Conservation (phyloP, 73 alveolate species). For the Paramecium biaurelia region DNA sequence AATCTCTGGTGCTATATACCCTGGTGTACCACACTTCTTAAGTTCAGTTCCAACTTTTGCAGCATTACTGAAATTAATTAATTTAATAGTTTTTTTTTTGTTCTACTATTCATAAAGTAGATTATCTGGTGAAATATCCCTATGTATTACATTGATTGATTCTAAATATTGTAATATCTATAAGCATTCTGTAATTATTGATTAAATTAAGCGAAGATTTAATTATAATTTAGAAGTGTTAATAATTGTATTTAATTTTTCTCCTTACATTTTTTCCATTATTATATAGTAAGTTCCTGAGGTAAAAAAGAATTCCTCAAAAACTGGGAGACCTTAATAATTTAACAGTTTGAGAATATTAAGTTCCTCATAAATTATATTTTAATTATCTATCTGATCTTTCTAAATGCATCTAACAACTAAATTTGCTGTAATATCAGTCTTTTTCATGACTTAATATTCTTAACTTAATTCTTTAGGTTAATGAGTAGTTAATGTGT, state of each 20-base stretch:
- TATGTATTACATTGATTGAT: background rate
- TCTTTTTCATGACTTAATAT: background rate
- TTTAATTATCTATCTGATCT: background rate
- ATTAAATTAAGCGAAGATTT: background rate
- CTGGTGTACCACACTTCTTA: constrained; percentile 55
- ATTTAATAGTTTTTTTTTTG: background rate
- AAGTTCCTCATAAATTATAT: background rate
- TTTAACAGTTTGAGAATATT: background rate
- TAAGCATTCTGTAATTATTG: background rate
- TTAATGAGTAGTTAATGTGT: background rate
- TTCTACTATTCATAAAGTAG: background rate
- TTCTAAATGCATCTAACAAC: background rate
- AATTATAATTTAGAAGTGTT: background rate
- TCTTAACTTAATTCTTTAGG: background rate
- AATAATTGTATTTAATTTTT: background rate
- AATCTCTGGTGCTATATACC: constrained; percentile 59
- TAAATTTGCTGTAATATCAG: background rate
- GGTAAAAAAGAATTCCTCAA: background rate
- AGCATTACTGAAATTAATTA: background rate
- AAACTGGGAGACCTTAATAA: background rate
- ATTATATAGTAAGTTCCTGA: background rate
- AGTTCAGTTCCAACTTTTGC: background rate
- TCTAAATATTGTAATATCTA: background rate
- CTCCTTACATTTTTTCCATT: background rate
- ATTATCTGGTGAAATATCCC: constrained; percentile 55